phyloP scores from a whole-genome alignment of 2,329 filamentous ascomycete genomes.

The Fusarium equiseti region DNA sequence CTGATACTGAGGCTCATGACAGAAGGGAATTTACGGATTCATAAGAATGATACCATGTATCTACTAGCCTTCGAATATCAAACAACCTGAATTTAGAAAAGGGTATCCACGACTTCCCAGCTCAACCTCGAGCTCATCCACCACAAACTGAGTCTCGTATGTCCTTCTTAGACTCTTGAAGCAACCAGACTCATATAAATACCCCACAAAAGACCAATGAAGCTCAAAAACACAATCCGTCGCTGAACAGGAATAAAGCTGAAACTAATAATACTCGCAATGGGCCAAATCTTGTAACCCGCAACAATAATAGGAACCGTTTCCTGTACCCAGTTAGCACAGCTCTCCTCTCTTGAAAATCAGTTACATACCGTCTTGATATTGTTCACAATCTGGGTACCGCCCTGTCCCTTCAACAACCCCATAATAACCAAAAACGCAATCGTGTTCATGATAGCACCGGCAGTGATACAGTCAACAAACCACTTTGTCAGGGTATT shows the following conservation, averaged over 20 bases:
- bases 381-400: conserved; percentile 54
- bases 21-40: too few species aligned
- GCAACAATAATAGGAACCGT: conserved; percentile 62
- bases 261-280: conserved; percentile 65
- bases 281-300: conserved; percentile 65
- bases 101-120: not conserved
- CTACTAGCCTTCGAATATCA: not conserved
- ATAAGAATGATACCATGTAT: too few species aligned
- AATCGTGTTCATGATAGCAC: conserved; percentile 60
- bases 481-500: conserved; percentile 64
- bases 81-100: not conserved
- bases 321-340: conserved; percentile 48
- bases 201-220: conserved; percentile 63
- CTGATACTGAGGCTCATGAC: too few species aligned
- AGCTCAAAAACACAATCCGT: conserved; percentile 63
- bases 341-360: accelerated
- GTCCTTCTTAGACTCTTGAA: conserved; percentile 51
- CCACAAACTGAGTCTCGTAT: accelerated
- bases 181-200: conserved; percentile 65
- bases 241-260: conserved; percentile 62
- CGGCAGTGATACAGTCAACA: conserved; percentile 62
- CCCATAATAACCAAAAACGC: conserved; percentile 63
- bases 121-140: accelerated
- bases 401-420: conserved; percentile 56
- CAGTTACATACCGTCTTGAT: conserved; percentile 51